Percentiles rank a stretch among this genome's conserved stretches.
Conservation (phyloP, 2,329 filamentous ascomycete genomes). For the Colletotrichum spaethianum region DNA sequence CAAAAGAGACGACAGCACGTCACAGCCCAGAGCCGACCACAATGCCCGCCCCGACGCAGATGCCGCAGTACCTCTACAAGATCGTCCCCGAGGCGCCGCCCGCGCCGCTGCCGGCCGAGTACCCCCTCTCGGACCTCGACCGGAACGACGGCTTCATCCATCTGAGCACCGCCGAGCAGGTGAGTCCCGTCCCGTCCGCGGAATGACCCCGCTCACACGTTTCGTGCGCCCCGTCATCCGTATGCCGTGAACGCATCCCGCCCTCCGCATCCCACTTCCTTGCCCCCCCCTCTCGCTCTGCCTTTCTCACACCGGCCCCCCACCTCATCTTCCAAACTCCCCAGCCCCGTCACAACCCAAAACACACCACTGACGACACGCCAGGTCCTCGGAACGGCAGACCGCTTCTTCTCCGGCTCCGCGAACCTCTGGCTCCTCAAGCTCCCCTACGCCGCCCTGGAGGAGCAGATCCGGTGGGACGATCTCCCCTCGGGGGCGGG, state of each 20-base stretch:
- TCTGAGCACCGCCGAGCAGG: slow-evolving; percentile 70
- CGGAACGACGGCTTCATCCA: slow-evolving; percentile 73
- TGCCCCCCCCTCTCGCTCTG: background rate
- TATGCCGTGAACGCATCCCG: background rate
- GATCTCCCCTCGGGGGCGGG: slow-evolving; percentile 61
- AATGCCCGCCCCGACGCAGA: slow-evolving; percentile 47
- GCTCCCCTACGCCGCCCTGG: slow-evolving; percentile 63
- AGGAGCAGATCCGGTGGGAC: slow-evolving; percentile 67
- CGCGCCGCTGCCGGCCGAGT: slow-evolving; percentile 65
- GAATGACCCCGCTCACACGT: background rate
- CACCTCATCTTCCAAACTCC: background rate
- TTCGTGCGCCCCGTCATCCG: background rate
- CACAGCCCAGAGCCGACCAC: background rate
- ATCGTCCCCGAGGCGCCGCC: slow-evolving; percentile 69
- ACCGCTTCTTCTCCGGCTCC: slow-evolving; percentile 58
- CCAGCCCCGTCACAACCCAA: background rate
- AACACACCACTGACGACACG: background rate
- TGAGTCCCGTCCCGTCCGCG: slow-evolving; percentile 45
- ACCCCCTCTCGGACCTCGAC: slow-evolving; percentile 73
- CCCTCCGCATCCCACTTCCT: background rate
- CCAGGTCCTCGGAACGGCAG: slow-evolving; percentile 61
- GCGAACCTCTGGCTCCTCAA: slow-evolving; percentile 66
- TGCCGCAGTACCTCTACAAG: slow-evolving; percentile 69
- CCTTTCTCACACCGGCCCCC: background rate
- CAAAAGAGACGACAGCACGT: background rate